Base-by-base conservation (phyloP, 345 rosid genomes). In the Erodium maritimum region DNA sequence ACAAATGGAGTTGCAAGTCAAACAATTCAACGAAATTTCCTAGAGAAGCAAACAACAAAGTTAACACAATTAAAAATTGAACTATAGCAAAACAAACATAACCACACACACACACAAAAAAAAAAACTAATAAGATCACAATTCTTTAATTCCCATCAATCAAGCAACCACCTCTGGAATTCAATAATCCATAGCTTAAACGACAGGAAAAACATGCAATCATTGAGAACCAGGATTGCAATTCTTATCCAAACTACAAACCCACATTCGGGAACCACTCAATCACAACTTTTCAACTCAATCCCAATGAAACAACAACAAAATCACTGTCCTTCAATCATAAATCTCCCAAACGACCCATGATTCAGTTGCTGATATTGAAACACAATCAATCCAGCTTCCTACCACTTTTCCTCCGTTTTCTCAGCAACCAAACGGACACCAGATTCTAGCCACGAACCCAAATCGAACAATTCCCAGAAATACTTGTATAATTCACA, bases 41-140 rank as follows among this genome's bases (percentile, higher is more conserved):
- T 70, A 51, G 18, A 62, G 63, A 57, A 65, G 23, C 14, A 63
- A 34, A 69, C 54, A 51, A 51, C 14, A 51, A 17, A 17, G n/a
- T n/a, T n/a, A n/a, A n/a, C n/a, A n/a, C n/a, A n/a, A n/a, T n/a
- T n/a, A n/a, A n/a, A n/a, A 4, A 46, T 46, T 4, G 13, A 46
- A 46, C n/a, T 46, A 11, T 3, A 54, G 14, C 52, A 57, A 63
- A 34, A 21, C 16, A 16, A 53, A 37, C 19, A 51, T 7, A 34
- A 22, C n/a, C 46, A 61, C 22, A 23, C 22, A 33, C n/a, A n/a
- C n/a, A n/a, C n/a, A n/a, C n/a, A 29, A 8, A 29, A 29, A 29
- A 29, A 3, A 29, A 8, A 8, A 8, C 34, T 29, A 3, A 42
- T 3, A 42, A 29, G 1, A 29, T 1, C 37, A 29, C 9, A 29